These are phyloP conservation scores for Rhynchosporium agropyri DNA, from an alignment of 2,329 filamentous ascomycete species.

Conservation along the genomic window DNA sequence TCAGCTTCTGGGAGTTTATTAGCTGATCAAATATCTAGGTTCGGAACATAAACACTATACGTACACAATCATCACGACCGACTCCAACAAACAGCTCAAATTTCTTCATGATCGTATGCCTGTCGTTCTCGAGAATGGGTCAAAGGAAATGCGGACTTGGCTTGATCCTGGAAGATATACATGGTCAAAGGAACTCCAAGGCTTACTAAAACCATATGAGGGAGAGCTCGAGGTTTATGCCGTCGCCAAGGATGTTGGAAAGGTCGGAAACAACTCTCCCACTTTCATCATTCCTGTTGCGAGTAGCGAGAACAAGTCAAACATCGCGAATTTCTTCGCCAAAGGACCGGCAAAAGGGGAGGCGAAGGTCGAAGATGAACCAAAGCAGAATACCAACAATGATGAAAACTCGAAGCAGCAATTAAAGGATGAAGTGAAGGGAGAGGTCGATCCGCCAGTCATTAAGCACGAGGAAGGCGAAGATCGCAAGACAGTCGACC, in stretches of 20 bases:
- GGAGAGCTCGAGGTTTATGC: conserved; percentile 83
- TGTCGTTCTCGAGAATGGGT: conserved; percentile 80
- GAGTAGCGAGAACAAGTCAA: conserved; percentile 86
- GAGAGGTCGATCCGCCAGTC: conserved; percentile 23
- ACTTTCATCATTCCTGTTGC: conserved; percentile 80
- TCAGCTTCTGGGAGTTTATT: not conserved
- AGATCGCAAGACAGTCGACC: conserved; percentile 35
- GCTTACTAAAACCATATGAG: conserved; percentile 74
- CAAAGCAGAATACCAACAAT: not conserved
- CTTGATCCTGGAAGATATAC: conserved; percentile 71
- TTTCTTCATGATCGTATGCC: conserved; percentile 97
- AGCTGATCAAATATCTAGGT: conserved; percentile 43
- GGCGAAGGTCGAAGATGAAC: conserved; percentile 19
- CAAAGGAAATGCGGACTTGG: conserved; percentile 71
- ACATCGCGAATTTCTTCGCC: conserved; percentile 91
- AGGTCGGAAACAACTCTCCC: conserved; percentile 88
- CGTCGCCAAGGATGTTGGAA: conserved; percentile 87
- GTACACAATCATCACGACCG: conserved; percentile 92
- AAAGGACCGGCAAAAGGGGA: conserved; percentile 45
- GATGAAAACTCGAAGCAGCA: conserved; percentile 21
- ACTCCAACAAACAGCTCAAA: conserved; percentile 76
- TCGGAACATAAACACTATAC: conserved; percentile 75
- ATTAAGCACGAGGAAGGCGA: conserved; percentile 36
- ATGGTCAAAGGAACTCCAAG: conserved; percentile 80
- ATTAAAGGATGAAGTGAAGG: conserved; percentile 27